Base-by-base conservation (phyloP, 2,329 filamentous ascomycete species). In the Dichotomopilus funicola region DNA sequence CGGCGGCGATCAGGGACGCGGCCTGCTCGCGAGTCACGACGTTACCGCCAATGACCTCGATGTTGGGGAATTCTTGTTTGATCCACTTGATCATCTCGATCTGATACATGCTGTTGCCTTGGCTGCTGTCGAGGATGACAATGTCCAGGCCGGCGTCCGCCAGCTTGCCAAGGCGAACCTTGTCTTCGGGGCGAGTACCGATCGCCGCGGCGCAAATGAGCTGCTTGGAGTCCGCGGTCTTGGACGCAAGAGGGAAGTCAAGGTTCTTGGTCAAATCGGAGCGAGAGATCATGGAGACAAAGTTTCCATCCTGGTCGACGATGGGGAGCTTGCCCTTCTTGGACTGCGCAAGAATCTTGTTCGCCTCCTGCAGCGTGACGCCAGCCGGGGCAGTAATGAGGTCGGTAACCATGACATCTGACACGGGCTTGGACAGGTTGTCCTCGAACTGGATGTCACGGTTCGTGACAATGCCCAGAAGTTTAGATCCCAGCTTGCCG, bases 271-370 rank as follows among this genome's bases (percentile, higher is more conserved):
- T 96, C 75, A 99, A 77, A 75, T 99, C 94, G 66, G 91, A 96
- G 66, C 94, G 85, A 61, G 89, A 91, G 70, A 96, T 87, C 78
- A 95, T 87, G 63, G 94, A 96, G 60, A 96, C 84, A 49, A 96
- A 81, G 76, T 95, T 95, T 69, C 86, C 86, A 51, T 85, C 75
- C 68, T 83, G 78, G 73, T 96, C 91, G 49, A 96, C 86, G 59
- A 96, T 95, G 59, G 91, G 91, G 57, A 96, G 84, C 79, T 96
- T 96, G 75, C 94, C 94, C 82, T 99, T 99, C 83, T 96, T 96
- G 59, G 92, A 97, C 76, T 88, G 85, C 70, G 89, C 88, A 51
- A 99, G 85, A 63, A 97, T 92, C 65, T 85, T 84, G 77, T 99
- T 99, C 68, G 94, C 94, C 74, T 96, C 91, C 62, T 80, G 72